Evolutionary conservation across 768 basidiomycete species (phyloP), one percentile per base, ranked within the genome.

Genomic region (Suillus hirtellus): DNA sequence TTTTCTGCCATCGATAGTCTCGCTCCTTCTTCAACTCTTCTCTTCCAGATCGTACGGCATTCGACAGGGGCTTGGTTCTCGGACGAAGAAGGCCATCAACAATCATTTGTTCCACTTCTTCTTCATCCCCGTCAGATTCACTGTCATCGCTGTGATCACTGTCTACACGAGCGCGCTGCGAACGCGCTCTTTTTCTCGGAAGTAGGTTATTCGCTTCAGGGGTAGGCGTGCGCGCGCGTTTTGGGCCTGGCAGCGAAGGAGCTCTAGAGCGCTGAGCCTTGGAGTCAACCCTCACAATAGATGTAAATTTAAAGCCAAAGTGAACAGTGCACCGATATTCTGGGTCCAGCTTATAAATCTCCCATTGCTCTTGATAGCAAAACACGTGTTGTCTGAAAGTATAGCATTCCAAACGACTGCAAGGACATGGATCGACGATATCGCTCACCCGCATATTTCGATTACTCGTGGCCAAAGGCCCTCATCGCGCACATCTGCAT

Each of bases 301-400:
- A 63, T 21, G 76, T 62, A 40, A 69, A 70, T 54, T 77, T 73
- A 10, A 84, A 81, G 60, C 76, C 74, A 40, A 72, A 71, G 38
- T 76, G 81, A 10, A 91, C 85, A 63, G 77, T 74, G 70, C 91
- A 93, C 27, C 84, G 82, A 67, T 93, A 93, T n/a, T 75, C 73
- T 3, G 88, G 86, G 70, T 93, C 92, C 9, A 93, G 81, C 70
- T 92, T 93, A 76, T 92, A 88, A 35, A 93, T 86, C 65, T 93
- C 92, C 92, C 92, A 93, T 72, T 92, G 90, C 42, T 93, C 89
- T 71, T 89, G 89, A 21, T 84, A 82, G 70, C 83, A 83, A 63
- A 82, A 72, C 60, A 83, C 73, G 1, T 73, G 71, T 74, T 83
- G 76, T 11, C 88, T 88, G 65, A 31, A 44, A 64, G 61, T 62